Evolutionary conservation across 768 basidiomycete genomes (phyloP).

Genomic region (Tephrocybe sp.): DNA sequence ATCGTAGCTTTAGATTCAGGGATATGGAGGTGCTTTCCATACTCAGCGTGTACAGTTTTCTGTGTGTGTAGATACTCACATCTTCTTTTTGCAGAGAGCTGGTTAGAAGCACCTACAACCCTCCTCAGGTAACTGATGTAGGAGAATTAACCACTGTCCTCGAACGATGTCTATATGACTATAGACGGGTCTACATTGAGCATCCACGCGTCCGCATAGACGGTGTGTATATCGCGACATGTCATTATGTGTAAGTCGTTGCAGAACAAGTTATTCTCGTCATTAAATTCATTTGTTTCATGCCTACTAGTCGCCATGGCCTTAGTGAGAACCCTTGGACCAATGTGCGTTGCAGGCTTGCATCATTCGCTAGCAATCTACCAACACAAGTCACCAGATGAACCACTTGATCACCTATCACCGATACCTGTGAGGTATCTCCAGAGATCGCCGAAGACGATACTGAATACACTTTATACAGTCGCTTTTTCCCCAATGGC

Average conservation of each 20-base stretch:
- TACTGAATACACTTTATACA: slow-evolving; percentile 22
- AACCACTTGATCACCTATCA: slow-evolving; percentile 90
- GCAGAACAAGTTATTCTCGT: not conserved
- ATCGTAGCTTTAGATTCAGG: slow-evolving; percentile 64
- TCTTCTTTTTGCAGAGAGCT: slow-evolving; percentile 47
- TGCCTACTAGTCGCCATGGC: slow-evolving; percentile 41
- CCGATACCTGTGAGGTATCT: slow-evolving; percentile 69
- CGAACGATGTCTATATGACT: slow-evolving; percentile 56
- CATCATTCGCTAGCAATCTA: not conserved
- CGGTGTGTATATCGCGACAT: slow-evolving; percentile 89
- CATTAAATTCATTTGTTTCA: not conserved
- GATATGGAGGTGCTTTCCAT: slow-evolving; percentile 69
- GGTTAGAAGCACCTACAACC: slow-evolving; percentile 63
- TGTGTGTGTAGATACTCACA: not conserved
- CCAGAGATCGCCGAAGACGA: not conserved
- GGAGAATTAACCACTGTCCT: slow-evolving; percentile 49
- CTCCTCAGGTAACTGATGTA: slow-evolving; percentile 68
- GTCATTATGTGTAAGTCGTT: slow-evolving; percentile 77
- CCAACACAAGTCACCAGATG: slow-evolving; percentile 41
- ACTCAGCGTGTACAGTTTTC: not conserved
- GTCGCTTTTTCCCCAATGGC: slow-evolving; percentile 86
- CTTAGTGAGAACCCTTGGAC: slow-evolving; percentile 86
- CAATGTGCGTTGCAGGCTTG: slow-evolving; percentile 50
- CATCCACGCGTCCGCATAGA: slow-evolving; percentile 83
- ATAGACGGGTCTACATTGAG: slow-evolving; percentile 76